phyloP scores from a whole-genome alignment of 495 filamentous ascomycete species.

The Aspergillus sclerotiicarbonarius region DNA sequence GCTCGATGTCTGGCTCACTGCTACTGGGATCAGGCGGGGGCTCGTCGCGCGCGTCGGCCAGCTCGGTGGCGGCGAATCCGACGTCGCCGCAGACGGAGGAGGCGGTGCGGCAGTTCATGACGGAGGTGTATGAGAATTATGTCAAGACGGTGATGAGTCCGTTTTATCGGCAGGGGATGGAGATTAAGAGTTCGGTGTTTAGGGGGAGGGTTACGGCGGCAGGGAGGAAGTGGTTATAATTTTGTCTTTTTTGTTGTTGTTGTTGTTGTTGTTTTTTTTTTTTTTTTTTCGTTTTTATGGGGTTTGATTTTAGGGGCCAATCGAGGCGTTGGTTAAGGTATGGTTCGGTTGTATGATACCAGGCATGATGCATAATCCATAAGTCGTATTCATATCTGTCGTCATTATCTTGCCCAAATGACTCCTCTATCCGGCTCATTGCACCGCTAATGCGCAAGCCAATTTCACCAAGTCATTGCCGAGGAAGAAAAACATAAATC shows the following conservation, averaged over 20 bases:
- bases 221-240: conserved; percentile 86
- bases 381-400: conserved; percentile 6
- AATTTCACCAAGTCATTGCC: not conserved
- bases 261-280: no score
- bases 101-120: conserved; percentile 88
- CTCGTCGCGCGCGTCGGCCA: conserved; percentile 53
- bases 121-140: conserved; percentile 90
- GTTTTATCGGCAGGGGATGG: conserved; percentile 81
- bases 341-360: not conserved
- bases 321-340: conserved; percentile 8
- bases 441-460: not conserved
- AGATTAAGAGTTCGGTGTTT: conserved; percentile 83
- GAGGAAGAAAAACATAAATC: conserved; percentile 6
- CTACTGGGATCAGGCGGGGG: conserved; percentile 24
- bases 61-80: conserved; percentile 73
- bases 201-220: conserved; percentile 74
- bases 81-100: conserved; percentile 87
- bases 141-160: conserved; percentile 97
- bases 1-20: conserved; percentile 29
- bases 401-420: conserved; percentile 5
- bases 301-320: conserved; percentile 10
- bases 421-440: not conserved
- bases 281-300: conserved; percentile 4
- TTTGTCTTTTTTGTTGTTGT: no score
- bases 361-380: not conserved